Percentiles rank a stretch among this genome's conserved stretches.
phyloP scores from a whole-genome alignment of 176 grass and related monocot genomes.

The Triticum monococcum region DNA sequence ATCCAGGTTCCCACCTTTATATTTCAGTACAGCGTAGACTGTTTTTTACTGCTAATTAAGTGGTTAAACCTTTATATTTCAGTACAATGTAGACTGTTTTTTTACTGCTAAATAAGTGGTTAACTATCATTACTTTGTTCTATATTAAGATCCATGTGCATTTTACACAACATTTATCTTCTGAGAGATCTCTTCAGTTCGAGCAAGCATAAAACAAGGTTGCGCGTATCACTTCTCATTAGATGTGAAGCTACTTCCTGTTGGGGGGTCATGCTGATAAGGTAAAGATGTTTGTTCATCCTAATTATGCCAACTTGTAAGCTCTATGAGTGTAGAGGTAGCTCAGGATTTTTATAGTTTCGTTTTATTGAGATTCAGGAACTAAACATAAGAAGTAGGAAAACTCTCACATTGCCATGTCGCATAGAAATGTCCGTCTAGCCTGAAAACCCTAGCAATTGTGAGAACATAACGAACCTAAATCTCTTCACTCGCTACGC shows the following conservation, averaged over 20 bases:
- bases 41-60: no score
- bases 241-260: conserved; percentile 77
- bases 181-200: conserved; percentile 47
- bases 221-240: conserved; percentile 81
- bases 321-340: neutral
- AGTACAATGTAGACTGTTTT: no score
- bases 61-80: no score
- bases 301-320: neutral
- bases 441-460: neutral
- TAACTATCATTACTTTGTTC: neutral
- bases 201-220: conserved; percentile 66
- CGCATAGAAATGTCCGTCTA: neutral
- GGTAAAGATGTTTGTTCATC: conserved; percentile 36
- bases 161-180: conserved; percentile 56
- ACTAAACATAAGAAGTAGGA: neutral
- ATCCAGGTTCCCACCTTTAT: no score
- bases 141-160: conserved; percentile 13
- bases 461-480: neutral
- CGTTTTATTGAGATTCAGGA: neutral
- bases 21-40: no score
- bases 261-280: conserved; percentile 81
- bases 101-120: no score
- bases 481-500: neutral
- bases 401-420: neutral
- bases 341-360: neutral